Conservation (phyloP, 495 filamentous ascomycete species). For the Talaromyces thailandensis region DNA sequence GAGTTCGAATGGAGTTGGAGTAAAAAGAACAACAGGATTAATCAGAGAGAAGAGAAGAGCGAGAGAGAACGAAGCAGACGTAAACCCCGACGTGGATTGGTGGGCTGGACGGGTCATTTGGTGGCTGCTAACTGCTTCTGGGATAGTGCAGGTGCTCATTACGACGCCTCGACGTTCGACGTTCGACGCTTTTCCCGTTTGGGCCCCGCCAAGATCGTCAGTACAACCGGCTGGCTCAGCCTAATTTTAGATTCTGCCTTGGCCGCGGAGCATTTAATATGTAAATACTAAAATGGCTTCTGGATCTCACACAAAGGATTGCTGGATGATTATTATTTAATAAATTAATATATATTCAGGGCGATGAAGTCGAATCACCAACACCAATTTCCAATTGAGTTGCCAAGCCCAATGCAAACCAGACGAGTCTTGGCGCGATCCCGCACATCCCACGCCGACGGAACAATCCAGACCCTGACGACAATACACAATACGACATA, state of each 20-base stretch:
- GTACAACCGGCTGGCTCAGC: not conserved
- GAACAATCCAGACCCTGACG: not conserved
- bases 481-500: not conserved
- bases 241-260: not conserved
- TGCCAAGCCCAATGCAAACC: not conserved
- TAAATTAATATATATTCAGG: too few relatives aligned
- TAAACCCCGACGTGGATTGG: constrained; percentile 4
- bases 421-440: not conserved
- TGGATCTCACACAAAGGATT: not conserved
- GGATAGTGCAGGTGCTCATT: not conserved
- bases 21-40: not conserved
- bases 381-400: not conserved
- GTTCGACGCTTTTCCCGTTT: not conserved
- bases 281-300: too few relatives aligned
- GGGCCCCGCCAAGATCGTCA: not conserved
- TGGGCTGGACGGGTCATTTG: not conserved
- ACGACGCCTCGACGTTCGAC: constrained; percentile 5
- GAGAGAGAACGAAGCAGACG: not conserved
- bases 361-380: not conserved
- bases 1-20: not conserved
- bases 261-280: not conserved
- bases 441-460: not conserved
- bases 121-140: not conserved
- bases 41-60: not conserved
- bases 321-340: too few relatives aligned